Base-by-base conservation (phyloP, 306 rosid species). In the Cicer judaicum region DNA sequence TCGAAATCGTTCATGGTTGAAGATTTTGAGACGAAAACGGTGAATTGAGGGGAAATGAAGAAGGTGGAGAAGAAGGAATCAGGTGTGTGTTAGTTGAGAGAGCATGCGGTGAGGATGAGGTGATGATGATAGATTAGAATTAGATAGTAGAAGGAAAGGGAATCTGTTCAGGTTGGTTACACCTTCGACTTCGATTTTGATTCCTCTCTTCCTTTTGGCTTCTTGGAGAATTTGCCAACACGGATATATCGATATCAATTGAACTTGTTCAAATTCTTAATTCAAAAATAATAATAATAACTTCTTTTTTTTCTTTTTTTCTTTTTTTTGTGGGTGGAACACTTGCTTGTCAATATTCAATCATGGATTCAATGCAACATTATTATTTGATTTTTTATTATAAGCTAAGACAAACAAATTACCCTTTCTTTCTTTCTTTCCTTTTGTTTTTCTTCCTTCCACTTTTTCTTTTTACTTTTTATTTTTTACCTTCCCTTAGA, bases 1-100 rank as follows among this genome's bases (percentile, higher is more conserved):
- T 92, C 93, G 80, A 92, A 92, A 81, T 94, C 96, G 93, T 88
- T 92, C 99, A 94, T 94, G 82, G 80, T 72, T 50, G 34, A 5
- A 10, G 67, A 19, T 6, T 38, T 72, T 4, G 40, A 13, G 75
- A 40, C 53, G 70, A 53, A 75, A 75, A 24, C 38, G 44, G 59
- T 16, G 48, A 57, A 73, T 72, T 42, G 11, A 11, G 19, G 4
- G 7, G n/a, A 13, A 60, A 36, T 44, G 68, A 39, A 29, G 61
- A 11, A 39, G 72, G 46, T 39, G 64, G 7, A 76, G 54, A 9
- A 44, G 54, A 16, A 47, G 59, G 73, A 75, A 70, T 66, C 66
- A 21, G 79, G 77, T 73, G 85, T 54, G 71, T 7, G 78, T 7
- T 49, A 82, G 78, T 81, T 7, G 73, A 40, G 14, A 64, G 77